Conservation (phyloP, 805 yeast genomes). For the Myxozyma sirexii region DNA sequence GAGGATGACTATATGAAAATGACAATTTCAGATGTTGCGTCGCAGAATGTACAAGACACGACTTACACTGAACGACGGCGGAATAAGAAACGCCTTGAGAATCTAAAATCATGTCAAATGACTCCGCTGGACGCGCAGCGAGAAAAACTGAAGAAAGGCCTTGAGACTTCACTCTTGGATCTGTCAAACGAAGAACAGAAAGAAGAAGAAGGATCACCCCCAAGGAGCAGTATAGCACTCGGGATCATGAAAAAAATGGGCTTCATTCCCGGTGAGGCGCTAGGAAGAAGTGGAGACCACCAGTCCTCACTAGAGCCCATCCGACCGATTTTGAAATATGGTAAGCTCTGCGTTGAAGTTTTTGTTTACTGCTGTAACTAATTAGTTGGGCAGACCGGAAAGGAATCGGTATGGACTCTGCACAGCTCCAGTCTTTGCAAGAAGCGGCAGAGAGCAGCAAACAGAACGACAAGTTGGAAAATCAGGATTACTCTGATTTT, state of each 20-base stretch:
- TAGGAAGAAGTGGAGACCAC: slow-evolving; percentile 44
- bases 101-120: not conserved
- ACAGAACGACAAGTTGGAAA: slow-evolving; percentile 10
- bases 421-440: slow-evolving; percentile 24
- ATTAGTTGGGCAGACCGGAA: slow-evolving; percentile 15
- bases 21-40: slow-evolving; percentile 17
- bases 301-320: slow-evolving; percentile 40
- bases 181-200: not conserved
- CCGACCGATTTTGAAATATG: slow-evolving; percentile 31
- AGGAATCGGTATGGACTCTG: slow-evolving; percentile 38
- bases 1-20: slow-evolving; percentile 29
- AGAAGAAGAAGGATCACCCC: slow-evolving; percentile 30
- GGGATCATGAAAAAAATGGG: slow-evolving; percentile 65
- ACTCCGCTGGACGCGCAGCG: slow-evolving; percentile 16
- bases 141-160: slow-evolving; percentile 18
- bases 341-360: not conserved
- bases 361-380: not conserved
- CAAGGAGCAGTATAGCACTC: slow-evolving; percentile 38
- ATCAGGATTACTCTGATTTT: slow-evolving; percentile 8
- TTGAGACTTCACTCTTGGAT: slow-evolving; percentile 8
- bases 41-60: slow-evolving; percentile 4
- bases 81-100: not conserved
- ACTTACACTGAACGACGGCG: slow-evolving; percentile 21
- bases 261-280: slow-evolving; percentile 50
- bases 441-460: slow-evolving; percentile 30